Percentiles rank a stretch among this genome's conserved stretches.
These are phyloP conservation scores for Penicillium nordicum DNA, from an alignment of 2,329 filamentous ascomycete species.

Conservation along the genomic window DNA sequence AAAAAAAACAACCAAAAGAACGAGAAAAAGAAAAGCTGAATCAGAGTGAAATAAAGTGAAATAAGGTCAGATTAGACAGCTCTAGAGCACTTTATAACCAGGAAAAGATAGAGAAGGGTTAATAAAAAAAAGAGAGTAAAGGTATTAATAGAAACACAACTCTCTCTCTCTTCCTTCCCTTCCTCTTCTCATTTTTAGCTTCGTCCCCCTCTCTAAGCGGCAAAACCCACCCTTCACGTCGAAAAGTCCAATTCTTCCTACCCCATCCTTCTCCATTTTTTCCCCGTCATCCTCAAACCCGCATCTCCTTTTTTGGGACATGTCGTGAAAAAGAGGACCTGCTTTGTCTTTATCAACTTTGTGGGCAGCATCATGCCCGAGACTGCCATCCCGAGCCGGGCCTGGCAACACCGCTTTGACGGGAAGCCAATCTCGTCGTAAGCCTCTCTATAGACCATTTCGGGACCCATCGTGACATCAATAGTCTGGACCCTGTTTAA, in stretches of 20 bases:
- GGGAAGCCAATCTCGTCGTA: slow-evolving; percentile 31
- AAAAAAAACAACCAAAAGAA: not conserved
- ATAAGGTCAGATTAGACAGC: not conserved
- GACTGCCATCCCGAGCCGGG: slow-evolving; percentile 2
- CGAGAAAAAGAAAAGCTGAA: not conserved
- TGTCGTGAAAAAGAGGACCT: slow-evolving; percentile 13
- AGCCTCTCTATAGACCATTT: not conserved
- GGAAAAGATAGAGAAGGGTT: not conserved
- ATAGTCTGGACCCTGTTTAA: not conserved
- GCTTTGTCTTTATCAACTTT: not conserved
- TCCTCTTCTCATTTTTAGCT: slow-evolving; percentile 2
- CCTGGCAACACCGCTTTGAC: slow-evolving; percentile 30
- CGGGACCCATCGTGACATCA: not conserved
- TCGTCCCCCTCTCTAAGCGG: slow-evolving; percentile 11
- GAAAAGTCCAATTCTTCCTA: slow-evolving; percentile 8
- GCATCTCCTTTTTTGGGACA: slow-evolving; percentile 10
- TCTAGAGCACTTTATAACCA: not conserved
- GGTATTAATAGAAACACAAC: slow-evolving; percentile 14
- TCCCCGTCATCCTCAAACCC: slow-evolving; percentile 9
- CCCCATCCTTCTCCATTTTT: not conserved
- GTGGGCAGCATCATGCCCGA: slow-evolving; percentile 22
- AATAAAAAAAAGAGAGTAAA: not conserved
- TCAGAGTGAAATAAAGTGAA: not conserved
- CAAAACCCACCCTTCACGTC: slow-evolving; percentile 18
- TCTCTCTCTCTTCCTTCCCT: not conserved